These are phyloP conservation scores for Trypanosoma boissoni DNA, from an alignment of 208 protist species.

Conservation along the genomic window DNA sequence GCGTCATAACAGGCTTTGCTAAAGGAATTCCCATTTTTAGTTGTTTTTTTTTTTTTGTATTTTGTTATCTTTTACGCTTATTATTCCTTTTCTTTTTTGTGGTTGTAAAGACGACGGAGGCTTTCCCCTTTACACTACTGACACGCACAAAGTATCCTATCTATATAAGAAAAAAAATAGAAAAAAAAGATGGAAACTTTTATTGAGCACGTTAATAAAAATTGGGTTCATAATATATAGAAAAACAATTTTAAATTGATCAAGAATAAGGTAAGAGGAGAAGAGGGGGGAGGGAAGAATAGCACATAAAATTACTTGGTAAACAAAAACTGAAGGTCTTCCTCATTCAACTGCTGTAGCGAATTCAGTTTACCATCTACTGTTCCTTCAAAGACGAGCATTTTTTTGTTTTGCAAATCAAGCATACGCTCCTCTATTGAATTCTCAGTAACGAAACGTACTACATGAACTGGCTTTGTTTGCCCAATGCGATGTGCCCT, in stretches of 20 bases:
- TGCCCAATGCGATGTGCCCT: constrained; percentile 98
- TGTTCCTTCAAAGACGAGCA: constrained; percentile 92
- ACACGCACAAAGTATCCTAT: not conserved
- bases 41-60: constrained; percentile 10
- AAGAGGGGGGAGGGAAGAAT: not conserved
- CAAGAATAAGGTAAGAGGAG: not conserved
- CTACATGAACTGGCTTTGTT: constrained; percentile 94
- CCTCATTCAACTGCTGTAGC: constrained; percentile 72
- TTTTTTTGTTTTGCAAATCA: constrained; percentile 92
- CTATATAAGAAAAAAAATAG: constrained; percentile 3
- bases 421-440: constrained; percentile 92
- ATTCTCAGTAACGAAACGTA: constrained; percentile 94
- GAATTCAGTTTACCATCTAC: constrained; percentile 88
- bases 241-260: constrained; percentile 6
- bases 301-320: constrained; percentile 44
- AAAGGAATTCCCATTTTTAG: constrained; percentile 88
- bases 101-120: too few relatives aligned
- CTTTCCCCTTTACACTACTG: too few relatives aligned
- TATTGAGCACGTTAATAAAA: not conserved
- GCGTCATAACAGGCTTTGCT: constrained; percentile 88
- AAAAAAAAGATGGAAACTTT: constrained; percentile 9
- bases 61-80: constrained; percentile 1
- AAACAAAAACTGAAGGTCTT: constrained; percentile 91
- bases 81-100: constrained; percentile 19
- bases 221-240: constrained; percentile 18